A percentile compares a stretch with the other conserved stretches of the same genome.
phyloP scores from a whole-genome alignment of 805 yeast genomes.

The Zygosaccharomyces lentus region DNA sequence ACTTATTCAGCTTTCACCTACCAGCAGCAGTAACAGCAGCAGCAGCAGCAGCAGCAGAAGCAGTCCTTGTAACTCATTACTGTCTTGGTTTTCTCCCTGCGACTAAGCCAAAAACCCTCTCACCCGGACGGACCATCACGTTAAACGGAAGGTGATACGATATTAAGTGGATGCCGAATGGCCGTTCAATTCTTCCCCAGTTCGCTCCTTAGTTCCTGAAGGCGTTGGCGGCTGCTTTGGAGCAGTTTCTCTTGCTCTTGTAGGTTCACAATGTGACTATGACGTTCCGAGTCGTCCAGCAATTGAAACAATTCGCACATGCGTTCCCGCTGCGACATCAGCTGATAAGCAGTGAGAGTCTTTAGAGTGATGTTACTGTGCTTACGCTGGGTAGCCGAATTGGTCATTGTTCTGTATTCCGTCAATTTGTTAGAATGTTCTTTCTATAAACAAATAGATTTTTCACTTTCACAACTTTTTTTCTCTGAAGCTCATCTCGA shows the following conservation, averaged over 20 bases:
- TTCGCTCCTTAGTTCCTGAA: conserved; percentile 13
- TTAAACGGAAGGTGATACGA: background rate
- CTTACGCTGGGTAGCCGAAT: conserved; percentile 8
- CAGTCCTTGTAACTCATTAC: background rate
- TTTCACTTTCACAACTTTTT: background rate
- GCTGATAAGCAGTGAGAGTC: conserved; percentile 31
- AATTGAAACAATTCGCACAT: conserved; percentile 30
- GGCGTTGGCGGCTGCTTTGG: conserved; percentile 14
- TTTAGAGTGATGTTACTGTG: conserved; percentile 28
- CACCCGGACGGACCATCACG: conserved; percentile 9
- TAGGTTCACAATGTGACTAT: conserved; percentile 12
- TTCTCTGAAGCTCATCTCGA: conserved; percentile 1
- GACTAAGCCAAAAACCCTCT: background rate
- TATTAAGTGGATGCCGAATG: background rate
- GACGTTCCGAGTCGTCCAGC: conserved; percentile 24
- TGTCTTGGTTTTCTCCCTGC: background rate
- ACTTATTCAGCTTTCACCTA: too few relatives aligned
- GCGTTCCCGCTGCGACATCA: conserved; percentile 28
- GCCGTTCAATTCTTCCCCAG: background rate
- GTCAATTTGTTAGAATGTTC: background rate
- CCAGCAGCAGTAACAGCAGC: background rate
- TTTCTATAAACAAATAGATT: background rate
- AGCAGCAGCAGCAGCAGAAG: too few relatives aligned
- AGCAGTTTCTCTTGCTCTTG: conserved; percentile 17
- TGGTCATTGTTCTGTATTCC: background rate